Conservation (phyloP, 2,329 filamentous ascomycete species). For the Alternaria sp. region DNA sequence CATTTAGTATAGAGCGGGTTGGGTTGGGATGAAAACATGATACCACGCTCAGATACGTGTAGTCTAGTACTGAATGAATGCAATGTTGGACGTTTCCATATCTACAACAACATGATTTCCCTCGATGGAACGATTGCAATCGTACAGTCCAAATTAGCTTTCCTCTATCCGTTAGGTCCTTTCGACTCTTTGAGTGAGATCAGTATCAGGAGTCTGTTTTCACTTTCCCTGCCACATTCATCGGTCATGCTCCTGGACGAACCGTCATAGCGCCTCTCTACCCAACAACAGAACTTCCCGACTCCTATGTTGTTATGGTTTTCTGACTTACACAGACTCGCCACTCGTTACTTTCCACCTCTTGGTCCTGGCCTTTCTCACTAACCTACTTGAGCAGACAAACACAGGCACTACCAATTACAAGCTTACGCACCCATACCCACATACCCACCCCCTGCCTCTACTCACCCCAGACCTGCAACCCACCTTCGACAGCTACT, state of each 20-base stretch:
- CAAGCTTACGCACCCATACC: not conserved
- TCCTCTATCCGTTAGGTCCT: not conserved
- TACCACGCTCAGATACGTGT: slow-evolving; percentile 17
- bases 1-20: slow-evolving; percentile 9
- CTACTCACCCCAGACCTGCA: not conserved
- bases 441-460: not conserved
- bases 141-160: not conserved
- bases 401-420: not conserved
- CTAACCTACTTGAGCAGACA: not conserved
- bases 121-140: not conserved
- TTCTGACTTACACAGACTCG: not conserved
- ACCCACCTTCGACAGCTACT: not conserved
- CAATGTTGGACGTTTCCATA: slow-evolving; percentile 8
- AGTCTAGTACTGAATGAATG: slow-evolving; percentile 14
- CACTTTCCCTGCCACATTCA: not conserved
- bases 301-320: not conserved
- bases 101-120: not conserved
- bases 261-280: not conserved
- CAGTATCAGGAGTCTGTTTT: not conserved
- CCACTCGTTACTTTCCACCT: not conserved
- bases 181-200: not conserved
- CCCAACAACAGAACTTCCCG: slow-evolving; percentile 2
- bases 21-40: slow-evolving; percentile 9
- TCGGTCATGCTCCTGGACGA: not conserved
- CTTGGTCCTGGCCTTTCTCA: not conserved